A percentile compares a stretch with the other conserved stretches of the same genome.
phyloP scores from a whole-genome alignment of 139 green algal species.

The Pycnococcus provasolii region DNA sequence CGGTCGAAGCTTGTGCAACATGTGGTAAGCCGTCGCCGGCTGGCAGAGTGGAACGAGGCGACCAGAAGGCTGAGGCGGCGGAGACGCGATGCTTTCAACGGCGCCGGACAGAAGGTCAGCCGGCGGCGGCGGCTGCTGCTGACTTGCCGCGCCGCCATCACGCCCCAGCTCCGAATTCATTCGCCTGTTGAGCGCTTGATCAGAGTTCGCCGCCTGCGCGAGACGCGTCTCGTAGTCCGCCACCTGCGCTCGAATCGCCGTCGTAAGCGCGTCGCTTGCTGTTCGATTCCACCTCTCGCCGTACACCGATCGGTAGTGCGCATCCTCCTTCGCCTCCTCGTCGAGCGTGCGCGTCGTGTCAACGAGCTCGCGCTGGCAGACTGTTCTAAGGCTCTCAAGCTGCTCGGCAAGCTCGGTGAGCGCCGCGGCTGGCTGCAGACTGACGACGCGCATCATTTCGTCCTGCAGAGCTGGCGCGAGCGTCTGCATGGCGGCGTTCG shows the following conservation, averaged over 20 bases:
- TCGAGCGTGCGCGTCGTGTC: not conserved
- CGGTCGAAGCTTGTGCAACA: too few species aligned
- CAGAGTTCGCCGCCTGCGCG: not conserved
- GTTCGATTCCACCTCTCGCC: not conserved
- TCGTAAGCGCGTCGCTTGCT: not conserved
- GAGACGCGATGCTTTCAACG: not conserved
- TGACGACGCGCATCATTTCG: not conserved
- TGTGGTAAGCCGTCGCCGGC: too few species aligned
- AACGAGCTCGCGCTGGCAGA: not conserved
- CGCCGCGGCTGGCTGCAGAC: not conserved
- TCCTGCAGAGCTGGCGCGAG: not conserved
- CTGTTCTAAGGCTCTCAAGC: not conserved
- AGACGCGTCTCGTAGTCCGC: not conserved
- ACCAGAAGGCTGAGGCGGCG: not conserved
- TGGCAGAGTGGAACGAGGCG: too few species aligned
- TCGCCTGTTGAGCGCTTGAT: not conserved
- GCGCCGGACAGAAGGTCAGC: not conserved
- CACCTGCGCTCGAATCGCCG: not conserved
- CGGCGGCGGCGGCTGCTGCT: not conserved
- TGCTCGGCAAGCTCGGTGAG: not conserved
- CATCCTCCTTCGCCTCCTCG: constrained; percentile 7
- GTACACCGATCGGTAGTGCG: not conserved
- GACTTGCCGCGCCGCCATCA: not conserved
- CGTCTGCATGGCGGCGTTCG: not conserved
- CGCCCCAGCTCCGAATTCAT: not conserved